These are phyloP conservation scores for Wickerhamomyces alni DNA, from an alignment of 805 yeast genomes.

Conservation along the genomic window DNA sequence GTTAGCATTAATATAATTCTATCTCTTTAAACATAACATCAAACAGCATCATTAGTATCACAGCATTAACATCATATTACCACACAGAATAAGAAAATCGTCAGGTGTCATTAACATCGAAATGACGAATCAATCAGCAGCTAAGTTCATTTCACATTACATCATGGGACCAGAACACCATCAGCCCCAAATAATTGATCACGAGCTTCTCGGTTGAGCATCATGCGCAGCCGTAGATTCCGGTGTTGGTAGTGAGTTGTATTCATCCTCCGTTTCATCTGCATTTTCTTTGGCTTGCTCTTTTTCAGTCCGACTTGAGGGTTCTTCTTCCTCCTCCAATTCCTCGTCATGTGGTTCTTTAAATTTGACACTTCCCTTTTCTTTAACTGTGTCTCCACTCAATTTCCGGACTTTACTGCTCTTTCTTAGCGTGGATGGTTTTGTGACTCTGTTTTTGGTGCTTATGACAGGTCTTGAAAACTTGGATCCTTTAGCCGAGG, in stretches of 20 bases:
- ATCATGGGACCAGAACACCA: too few species aligned
- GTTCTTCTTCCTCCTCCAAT: background rate
- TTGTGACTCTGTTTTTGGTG: background rate
- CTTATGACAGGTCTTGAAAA: conserved; percentile 6
- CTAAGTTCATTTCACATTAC: too few species aligned
- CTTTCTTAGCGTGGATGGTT: conserved; percentile 2
- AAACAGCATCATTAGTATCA: too few species aligned
- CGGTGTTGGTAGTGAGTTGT: conserved; percentile 22
- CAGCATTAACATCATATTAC: too few species aligned
- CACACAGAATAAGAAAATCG: too few species aligned
- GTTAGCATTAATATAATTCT: too few species aligned
- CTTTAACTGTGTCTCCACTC: background rate
- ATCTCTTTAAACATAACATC: too few species aligned
- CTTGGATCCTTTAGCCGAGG: conserved; percentile 10
- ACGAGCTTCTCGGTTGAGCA: background rate
- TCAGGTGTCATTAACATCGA: too few species aligned
- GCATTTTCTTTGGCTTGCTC: too few species aligned
- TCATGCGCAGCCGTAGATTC: conserved; percentile 16
- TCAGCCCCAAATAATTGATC: too few species aligned
- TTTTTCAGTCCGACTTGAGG: too few species aligned
- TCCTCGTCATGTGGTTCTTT: background rate
- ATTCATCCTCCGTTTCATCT: conserved; percentile 5
- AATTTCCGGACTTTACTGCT: background rate
- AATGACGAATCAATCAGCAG: too few species aligned
- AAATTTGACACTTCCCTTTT: background rate